Percentiles rank a stretch among this genome's conserved stretches.
Conservation (phyloP, 2,329 filamentous ascomycete species). For the Mycosphaerella arachidis region DNA sequence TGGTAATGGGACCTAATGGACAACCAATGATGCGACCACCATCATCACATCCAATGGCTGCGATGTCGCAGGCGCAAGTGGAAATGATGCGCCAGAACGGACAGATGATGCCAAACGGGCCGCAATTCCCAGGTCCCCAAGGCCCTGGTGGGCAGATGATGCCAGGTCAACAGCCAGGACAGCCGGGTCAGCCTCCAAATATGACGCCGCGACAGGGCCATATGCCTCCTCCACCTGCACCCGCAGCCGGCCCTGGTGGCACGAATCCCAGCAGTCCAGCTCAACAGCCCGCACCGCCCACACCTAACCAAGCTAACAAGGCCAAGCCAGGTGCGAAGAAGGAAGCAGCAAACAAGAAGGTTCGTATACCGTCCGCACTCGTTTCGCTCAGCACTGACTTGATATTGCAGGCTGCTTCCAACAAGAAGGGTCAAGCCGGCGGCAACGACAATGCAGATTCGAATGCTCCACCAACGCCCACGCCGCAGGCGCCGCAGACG, state of each 20-base stretch:
- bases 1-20: slow-evolving; percentile 20
- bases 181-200: slow-evolving; percentile 51
- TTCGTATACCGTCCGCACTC: neutral
- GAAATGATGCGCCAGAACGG: slow-evolving; percentile 36
- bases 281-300: slow-evolving; percentile 60
- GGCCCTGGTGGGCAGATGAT: slow-evolving; percentile 36
- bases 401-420: slow-evolving; percentile 20
- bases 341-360: slow-evolving; percentile 48
- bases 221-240: slow-evolving; percentile 49
- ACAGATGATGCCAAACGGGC: slow-evolving; percentile 28
- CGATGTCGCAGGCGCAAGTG: slow-evolving; percentile 50
- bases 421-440: slow-evolving; percentile 41
- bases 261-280: slow-evolving; percentile 47
- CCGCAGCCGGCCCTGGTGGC: slow-evolving; percentile 37
- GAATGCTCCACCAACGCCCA: slow-evolving; percentile 42
- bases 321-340: slow-evolving; percentile 70
- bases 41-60: slow-evolving; percentile 61
- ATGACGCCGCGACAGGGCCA: slow-evolving; percentile 69
- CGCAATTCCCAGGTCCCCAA: slow-evolving; percentile 34
- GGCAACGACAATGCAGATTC: slow-evolving; percentile 40
- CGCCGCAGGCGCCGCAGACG: slow-evolving; percentile 47
- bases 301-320: slow-evolving; percentile 69
- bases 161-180: slow-evolving; percentile 41
- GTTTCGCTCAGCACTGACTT: neutral
- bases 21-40: slow-evolving; percentile 38